Evolutionary conservation across 2,329 filamentous ascomycete genomes (phyloP), one percentile per base, ranked within the genome.

Genomic region (Akanthomyces lecanii): DNA sequence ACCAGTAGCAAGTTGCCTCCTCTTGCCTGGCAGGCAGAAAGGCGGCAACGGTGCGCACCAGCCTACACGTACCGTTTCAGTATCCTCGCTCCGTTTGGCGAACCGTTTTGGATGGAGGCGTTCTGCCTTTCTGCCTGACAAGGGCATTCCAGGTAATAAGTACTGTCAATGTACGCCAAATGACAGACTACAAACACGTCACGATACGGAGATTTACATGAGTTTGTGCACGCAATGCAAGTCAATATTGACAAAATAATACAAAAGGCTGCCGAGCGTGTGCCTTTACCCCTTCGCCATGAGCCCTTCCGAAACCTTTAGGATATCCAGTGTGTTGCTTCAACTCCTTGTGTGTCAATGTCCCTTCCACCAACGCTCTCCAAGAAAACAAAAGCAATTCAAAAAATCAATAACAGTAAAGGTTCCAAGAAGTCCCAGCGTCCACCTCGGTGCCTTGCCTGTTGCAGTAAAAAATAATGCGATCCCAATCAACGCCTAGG

Each of bases 241-340:
- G 30, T 60, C 47, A 60, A 60, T 51, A 51, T 51, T 42, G 45
- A 28, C 57, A 60, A 51, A 60, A 60, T 44, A 44, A 51, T 52
- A 60, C 45, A 60, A 30, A 59, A 59, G 55, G 30, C 55, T 30
- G 53, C 53, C 33, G 33, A 40, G 30, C 21, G 55, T 14, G 25
- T 58, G 44, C 30, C 44, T 28, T 10, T 50, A 10, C 44, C 44
- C 21, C 56, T 59, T 50, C 44, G 47, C 48, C 44, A 10, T 59
- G 44, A 52, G 25, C 57, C 57, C 30, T 60, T 60, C 21, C 50
- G 58, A 54, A 61, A 53, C 58, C 50, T 53, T 44, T 45, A 28
- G 48, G 58, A 61, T 61, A 61, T 61, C 58, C 48, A 61, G 58
- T 61, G 45, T 51, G 48, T 33, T 47, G 45, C 33, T 44, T 60